phyloP scores from a whole-genome alignment of 495 filamentous ascomycete species.

The Hyaloscypha finlandica region DNA sequence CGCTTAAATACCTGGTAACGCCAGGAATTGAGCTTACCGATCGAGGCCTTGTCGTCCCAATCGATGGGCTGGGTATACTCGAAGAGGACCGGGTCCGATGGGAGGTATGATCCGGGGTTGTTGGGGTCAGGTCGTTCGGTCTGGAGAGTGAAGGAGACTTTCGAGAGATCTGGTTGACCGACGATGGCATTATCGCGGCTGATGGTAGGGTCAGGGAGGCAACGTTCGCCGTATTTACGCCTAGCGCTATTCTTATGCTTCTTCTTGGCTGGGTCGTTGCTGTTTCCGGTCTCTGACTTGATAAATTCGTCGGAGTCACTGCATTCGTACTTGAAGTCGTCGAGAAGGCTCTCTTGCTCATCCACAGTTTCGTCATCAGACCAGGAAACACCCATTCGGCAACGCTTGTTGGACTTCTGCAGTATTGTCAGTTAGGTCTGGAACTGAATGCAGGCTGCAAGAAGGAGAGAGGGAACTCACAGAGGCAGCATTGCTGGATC shows the following conservation, averaged over 20 bases:
- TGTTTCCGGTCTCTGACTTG: too few species aligned
- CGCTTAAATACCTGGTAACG: slow-evolving; percentile 7
- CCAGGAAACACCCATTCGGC: too few species aligned
- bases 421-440: too few species aligned
- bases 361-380: too few species aligned
- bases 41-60: background rate
- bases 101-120: background rate
- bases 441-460: too few species aligned
- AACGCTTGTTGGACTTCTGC: too few species aligned
- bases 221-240: background rate
- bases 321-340: too few species aligned
- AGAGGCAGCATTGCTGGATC: too few species aligned
- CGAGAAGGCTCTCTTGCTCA: too few species aligned
- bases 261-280: background rate
- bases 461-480: too few species aligned
- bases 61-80: background rate
- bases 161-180: background rate
- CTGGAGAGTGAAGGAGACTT: background rate
- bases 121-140: background rate
- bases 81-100: background rate
- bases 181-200: background rate
- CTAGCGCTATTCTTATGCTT: background rate
- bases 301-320: too few species aligned
- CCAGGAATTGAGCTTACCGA: background rate
- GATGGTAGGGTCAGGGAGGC: background rate